Conservation (phyloP, 2,329 filamentous ascomycete genomes). For the Epichloe baconii region DNA sequence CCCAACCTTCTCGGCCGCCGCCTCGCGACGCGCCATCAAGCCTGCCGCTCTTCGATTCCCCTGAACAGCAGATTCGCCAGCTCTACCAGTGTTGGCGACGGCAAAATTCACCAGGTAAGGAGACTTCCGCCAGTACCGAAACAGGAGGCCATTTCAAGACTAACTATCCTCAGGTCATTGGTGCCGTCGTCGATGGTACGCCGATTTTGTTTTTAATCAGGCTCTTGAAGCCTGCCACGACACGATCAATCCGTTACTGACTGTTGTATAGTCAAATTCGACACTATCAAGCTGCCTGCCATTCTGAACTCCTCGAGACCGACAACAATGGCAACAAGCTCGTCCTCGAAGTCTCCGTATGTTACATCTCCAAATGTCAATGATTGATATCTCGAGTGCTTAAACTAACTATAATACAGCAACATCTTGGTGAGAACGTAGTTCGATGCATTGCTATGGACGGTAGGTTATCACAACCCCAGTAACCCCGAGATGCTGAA, state of each 20-base stretch:
- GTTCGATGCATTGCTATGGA: constrained; percentile 99
- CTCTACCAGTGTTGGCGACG: constrained; percentile 44
- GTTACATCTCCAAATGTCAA: constrained; percentile 13
- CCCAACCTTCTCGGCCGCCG: constrained; percentile 45
- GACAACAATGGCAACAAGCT: constrained; percentile 89
- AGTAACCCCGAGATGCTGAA: not conserved
- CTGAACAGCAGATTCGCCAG: constrained; percentile 46
- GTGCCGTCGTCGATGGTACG: constrained; percentile 97
- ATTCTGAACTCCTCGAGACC: constrained; percentile 97
- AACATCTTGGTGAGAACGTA: constrained; percentile 99
- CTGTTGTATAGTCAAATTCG: constrained; percentile 74
- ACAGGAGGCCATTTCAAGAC: constrained; percentile 8
- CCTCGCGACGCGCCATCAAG: constrained; percentile 43
- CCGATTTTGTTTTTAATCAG: constrained; percentile 14
- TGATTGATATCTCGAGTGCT: constrained; percentile 2
- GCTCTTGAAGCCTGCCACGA: not conserved
- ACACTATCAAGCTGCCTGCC: constrained; percentile 78
- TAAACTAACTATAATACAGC: constrained; percentile 43
- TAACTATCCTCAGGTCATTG: constrained; percentile 67
- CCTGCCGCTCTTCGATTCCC: constrained; percentile 41
- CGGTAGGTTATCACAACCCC: constrained; percentile 46
- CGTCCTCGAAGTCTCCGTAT: constrained; percentile 90
- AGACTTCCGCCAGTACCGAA: constrained; percentile 3
- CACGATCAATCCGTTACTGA: constrained; percentile 11
- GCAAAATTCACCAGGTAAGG: constrained; percentile 57